Evolutionary conservation across 2,329 filamentous ascomycete species (phyloP).

Genomic region (Xylariaceae sp.): DNA sequence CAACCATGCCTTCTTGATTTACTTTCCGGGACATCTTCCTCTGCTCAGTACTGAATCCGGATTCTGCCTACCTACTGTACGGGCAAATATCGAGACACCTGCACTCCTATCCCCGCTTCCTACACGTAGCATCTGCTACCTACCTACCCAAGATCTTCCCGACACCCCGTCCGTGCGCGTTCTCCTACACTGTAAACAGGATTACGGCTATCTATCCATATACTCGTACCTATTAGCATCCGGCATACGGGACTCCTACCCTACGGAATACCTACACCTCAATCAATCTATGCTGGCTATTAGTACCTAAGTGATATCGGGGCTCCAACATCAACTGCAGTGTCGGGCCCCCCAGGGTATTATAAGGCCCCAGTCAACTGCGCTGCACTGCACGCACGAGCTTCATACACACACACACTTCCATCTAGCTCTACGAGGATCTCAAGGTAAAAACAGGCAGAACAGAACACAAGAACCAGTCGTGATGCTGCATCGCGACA

Average conservation of each 20-base stretch:
- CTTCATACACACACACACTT: neutral
- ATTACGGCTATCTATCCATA: neutral
- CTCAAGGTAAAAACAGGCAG: neutral
- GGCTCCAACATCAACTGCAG: neutral
- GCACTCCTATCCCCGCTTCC: neutral
- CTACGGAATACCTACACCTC: no score
- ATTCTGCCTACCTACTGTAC: no score
- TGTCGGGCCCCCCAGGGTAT: neutral
- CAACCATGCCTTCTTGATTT: slow-evolving; percentile 18
- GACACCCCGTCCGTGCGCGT: slow-evolving; percentile 7
- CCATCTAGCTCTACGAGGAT: neutral
- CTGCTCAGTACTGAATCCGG: no score
- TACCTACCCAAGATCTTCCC: slow-evolving; percentile 9
- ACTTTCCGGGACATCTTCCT: neutral
- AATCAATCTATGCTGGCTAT: neutral
- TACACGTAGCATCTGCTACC: neutral
- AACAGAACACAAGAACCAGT: neutral
- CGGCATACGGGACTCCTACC: neutral
- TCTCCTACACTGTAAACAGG: slow-evolving; percentile 10
- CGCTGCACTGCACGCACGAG: neutral
- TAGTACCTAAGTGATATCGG: neutral
- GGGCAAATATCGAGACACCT: slow-evolving; percentile 9
- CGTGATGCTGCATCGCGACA: slow-evolving; percentile 27
- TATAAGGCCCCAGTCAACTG: neutral
- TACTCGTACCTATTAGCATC: slow-evolving; percentile 3